Conservation (phyloP, 768 basidiomycete genomes). For the Tulasnella sp. region DNA sequence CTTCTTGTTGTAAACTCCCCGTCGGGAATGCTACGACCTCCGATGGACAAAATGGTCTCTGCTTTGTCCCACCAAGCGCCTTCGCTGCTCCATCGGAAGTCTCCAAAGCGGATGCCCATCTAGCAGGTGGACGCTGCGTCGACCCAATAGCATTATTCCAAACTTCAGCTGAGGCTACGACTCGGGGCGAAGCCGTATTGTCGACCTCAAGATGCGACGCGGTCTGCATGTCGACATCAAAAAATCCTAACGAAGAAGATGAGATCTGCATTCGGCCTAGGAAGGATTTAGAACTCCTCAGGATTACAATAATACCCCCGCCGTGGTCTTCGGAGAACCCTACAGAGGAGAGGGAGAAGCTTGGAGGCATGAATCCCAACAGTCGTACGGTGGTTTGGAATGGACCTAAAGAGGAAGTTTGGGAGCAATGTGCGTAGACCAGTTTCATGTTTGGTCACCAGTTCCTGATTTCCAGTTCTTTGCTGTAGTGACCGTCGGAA, state of each 20-base stretch:
- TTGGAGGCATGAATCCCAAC: neutral
- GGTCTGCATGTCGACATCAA: constrained; percentile 33
- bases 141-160: constrained; percentile 57
- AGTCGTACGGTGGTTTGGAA: constrained; percentile 58
- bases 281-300: constrained; percentile 50
- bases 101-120: neutral
- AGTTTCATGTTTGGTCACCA: constrained; percentile 13
- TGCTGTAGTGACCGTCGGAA: constrained; percentile 51
- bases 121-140: constrained; percentile 47
- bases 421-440: constrained; percentile 55
- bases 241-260: constrained; percentile 33
- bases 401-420: constrained; percentile 62
- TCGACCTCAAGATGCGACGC: constrained; percentile 36
- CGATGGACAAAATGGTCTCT: constrained; percentile 18
- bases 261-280: constrained; percentile 55
- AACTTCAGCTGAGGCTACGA: constrained; percentile 25
- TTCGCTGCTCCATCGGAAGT: constrained; percentile 23
- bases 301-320: constrained; percentile 48
- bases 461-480: constrained; percentile 14
- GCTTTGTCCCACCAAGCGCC: constrained; percentile 34
- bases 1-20: constrained; percentile 17
- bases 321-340: constrained; percentile 21
- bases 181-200: constrained; percentile 17
- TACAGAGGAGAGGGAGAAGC: constrained; percentile 32
- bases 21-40: constrained; percentile 25